These are phyloP conservation scores for Yamadazyma oceani DNA, from an alignment of 1,139 yeast species.

Conservation along the genomic window DNA sequence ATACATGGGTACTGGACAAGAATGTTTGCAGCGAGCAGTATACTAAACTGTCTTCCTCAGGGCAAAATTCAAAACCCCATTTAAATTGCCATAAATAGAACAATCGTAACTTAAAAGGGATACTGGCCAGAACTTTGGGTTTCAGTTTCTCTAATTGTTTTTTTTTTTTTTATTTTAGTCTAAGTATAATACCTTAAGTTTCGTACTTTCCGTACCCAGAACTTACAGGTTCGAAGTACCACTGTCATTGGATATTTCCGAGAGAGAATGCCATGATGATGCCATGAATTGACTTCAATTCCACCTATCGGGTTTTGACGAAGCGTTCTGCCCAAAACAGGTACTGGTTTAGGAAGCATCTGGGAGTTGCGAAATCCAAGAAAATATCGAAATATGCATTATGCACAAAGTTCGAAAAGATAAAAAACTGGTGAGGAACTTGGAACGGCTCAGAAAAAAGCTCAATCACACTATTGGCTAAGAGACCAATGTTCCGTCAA, in stretches of 20 bases:
- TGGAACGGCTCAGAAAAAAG: too few species aligned
- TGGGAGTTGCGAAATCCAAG: not conserved
- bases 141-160: not conserved
- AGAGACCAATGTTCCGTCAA: too few species aligned
- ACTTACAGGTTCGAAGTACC: too few species aligned
- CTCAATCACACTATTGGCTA: not conserved
- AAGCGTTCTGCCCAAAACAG: too few species aligned
- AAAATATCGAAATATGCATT: constrained; percentile 9
- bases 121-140: not conserved
- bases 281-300: not conserved
- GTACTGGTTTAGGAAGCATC: not conserved
- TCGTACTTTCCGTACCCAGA: too few species aligned
- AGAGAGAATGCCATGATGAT: too few species aligned
- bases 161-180: too few species aligned
- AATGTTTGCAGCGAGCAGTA: not conserved
- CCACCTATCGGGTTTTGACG: not conserved
- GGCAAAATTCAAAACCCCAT: not conserved
- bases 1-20: not conserved
- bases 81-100: constrained; percentile 4
- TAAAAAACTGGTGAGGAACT: constrained; percentile 10
- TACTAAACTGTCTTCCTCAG: not conserved
- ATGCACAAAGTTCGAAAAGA: constrained; percentile 17
- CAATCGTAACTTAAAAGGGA: not conserved
- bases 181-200: too few species aligned
- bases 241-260: too few species aligned